phyloP scores from a whole-genome alignment of 768 basidiomycete genomes.

The Phylloporus arenicola region DNA sequence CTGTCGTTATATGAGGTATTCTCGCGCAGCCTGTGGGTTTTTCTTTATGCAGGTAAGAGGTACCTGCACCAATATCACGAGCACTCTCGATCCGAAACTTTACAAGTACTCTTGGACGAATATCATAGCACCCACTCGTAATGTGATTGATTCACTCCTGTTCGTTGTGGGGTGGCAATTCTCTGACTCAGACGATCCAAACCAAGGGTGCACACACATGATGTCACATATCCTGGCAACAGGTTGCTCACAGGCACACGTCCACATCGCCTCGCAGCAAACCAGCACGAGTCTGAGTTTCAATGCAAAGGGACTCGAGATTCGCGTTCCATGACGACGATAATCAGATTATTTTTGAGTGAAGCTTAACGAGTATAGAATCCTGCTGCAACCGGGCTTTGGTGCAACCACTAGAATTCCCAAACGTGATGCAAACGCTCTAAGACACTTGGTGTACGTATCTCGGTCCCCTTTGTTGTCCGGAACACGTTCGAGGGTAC shows the following conservation, averaged over 20 bases:
- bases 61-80: conserved; percentile 21
- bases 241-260: neutral
- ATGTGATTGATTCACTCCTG: conserved; percentile 20
- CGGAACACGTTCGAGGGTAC: neutral
- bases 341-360: neutral
- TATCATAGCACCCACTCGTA: conserved; percentile 22
- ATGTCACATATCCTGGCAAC: neutral
- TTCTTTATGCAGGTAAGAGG: conserved; percentile 27
- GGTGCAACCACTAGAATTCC: too few species aligned
- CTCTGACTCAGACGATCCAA: neutral
- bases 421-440: neutral
- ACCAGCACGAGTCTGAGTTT: neutral
- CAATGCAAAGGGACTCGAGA: neutral
- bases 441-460: neutral
- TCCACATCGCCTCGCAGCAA: neutral
- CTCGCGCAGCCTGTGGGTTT: conserved; percentile 11
- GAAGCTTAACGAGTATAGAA: neutral
- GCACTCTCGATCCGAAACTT: conserved; percentile 13
- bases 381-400: too few species aligned
- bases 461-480: neutral
- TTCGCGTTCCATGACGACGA: neutral
- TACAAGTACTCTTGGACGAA: conserved; percentile 26
- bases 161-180: neutral
- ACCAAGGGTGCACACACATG: neutral
- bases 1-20: conserved; percentile 11